phyloP scores from a whole-genome alignment of 2,329 filamentous ascomycete species.

The Hypoxylon sp. region DNA sequence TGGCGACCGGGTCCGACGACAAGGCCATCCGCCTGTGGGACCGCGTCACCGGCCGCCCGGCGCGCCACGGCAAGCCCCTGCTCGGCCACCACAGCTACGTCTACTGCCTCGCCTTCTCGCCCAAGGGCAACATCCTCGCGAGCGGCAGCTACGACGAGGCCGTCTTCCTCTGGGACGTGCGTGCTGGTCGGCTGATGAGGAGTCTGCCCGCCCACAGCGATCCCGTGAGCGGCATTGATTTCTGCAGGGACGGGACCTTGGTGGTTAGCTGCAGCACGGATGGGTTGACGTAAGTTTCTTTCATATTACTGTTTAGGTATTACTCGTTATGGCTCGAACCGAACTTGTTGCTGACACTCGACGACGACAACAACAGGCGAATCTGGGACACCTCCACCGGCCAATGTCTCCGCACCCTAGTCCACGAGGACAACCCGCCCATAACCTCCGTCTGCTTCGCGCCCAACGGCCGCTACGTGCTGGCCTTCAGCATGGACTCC shows the following conservation, averaged over 20 bases:
- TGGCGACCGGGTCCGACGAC: slow-evolving; percentile 94
- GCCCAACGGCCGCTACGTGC: slow-evolving; percentile 91
- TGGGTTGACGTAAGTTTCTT: slow-evolving; percentile 74
- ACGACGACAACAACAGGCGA: slow-evolving; percentile 64
- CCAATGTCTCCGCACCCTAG: slow-evolving; percentile 91
- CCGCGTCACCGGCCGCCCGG: slow-evolving; percentile 66
- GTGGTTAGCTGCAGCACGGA: slow-evolving; percentile 92
- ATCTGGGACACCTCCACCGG: slow-evolving; percentile 97
- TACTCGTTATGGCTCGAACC: too few species aligned
- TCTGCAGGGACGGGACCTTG: slow-evolving; percentile 89
- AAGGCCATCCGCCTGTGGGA: slow-evolving; percentile 97
- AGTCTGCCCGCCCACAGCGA: slow-evolving; percentile 94
- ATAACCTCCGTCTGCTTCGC: slow-evolving; percentile 91
- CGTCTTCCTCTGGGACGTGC: slow-evolving; percentile 95
- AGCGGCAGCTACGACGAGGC: slow-evolving; percentile 97
- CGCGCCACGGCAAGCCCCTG: slow-evolving; percentile 64
- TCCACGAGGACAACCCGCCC: slow-evolving; percentile 94
- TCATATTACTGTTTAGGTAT: too few species aligned
- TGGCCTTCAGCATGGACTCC: slow-evolving; percentile 91
- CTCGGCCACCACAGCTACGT: slow-evolving; percentile 96
- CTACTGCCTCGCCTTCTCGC: slow-evolving; percentile 93
- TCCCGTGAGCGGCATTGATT: slow-evolving; percentile 92
- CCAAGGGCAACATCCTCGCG: slow-evolving; percentile 95
- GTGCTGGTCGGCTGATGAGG: slow-evolving; percentile 86
- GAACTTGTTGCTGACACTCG: not conserved